Evolutionary conservation across 371 early-diverging fungal species (phyloP).

Genomic region (Synchytrium microbalum): DNA sequence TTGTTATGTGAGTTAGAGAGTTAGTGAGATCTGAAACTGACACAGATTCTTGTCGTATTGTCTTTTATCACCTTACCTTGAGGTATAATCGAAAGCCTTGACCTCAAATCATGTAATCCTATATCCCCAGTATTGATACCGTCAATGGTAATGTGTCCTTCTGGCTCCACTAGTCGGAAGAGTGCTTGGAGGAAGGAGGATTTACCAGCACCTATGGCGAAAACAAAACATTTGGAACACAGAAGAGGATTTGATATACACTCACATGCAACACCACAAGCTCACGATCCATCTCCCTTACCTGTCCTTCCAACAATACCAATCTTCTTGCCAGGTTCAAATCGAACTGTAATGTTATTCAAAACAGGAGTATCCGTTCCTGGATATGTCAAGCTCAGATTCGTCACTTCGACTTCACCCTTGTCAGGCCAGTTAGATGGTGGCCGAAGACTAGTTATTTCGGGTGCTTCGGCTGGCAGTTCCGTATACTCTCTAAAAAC

Average conservation of each 20-base stretch:
- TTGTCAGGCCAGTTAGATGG: constrained; percentile 31
- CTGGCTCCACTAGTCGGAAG: constrained; percentile 49
- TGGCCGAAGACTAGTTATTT: constrained; percentile 31
- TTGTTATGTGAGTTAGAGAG: too few relatives aligned
- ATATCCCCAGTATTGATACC: constrained; percentile 45
- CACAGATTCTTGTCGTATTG: constrained; percentile 40
- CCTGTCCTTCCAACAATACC: constrained; percentile 55
- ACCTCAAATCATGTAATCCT: constrained; percentile 47
- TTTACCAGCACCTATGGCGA: constrained; percentile 47
- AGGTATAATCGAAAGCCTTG: constrained; percentile 54
- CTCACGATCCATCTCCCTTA: too few relatives aligned
- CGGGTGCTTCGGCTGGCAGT: constrained; percentile 7
- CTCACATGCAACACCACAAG: too few relatives aligned
- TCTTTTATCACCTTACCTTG: constrained; percentile 41
- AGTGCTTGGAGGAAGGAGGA: constrained; percentile 37
- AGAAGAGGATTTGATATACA: constrained; percentile 35
- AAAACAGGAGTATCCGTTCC: constrained; percentile 51
- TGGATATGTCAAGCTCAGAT: constrained; percentile 50
- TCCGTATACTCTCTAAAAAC: constrained; percentile 41
- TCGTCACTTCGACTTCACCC: constrained; percentile 47
- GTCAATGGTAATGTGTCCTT: constrained; percentile 50
- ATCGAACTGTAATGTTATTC: constrained; percentile 46
- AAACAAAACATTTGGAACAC: constrained; percentile 29
- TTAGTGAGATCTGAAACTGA: too few relatives aligned
- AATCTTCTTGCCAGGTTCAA: constrained; percentile 50